phyloP scores from a whole-genome alignment of 208 protist genomes.

The Leptomonas pyrrhocoris region DNA sequence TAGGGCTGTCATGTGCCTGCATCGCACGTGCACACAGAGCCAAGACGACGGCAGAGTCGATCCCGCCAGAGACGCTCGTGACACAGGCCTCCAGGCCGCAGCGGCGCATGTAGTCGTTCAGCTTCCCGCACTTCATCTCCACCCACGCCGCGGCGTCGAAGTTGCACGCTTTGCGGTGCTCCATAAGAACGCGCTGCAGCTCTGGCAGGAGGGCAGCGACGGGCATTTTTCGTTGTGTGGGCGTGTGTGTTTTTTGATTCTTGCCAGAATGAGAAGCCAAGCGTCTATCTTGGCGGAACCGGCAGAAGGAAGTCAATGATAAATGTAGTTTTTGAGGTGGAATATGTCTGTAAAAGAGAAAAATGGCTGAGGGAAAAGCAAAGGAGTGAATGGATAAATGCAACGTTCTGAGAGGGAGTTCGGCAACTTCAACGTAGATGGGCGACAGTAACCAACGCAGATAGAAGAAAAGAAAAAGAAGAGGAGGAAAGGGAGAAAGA shows the following conservation, averaged over 20 bases:
- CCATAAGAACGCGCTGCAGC: constrained; percentile 60
- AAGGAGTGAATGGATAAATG: neutral
- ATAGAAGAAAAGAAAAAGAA: neutral
- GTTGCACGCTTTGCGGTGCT: constrained; percentile 63
- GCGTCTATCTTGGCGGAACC: neutral
- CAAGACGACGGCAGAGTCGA: constrained; percentile 94
- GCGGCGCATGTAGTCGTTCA: constrained; percentile 93
- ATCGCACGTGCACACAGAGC: constrained; percentile 85
- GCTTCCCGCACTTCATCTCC: constrained; percentile 78
- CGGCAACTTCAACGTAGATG: neutral
- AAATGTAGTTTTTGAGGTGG: too few relatives aligned
- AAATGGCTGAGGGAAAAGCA: neutral
- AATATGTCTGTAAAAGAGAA: too few relatives aligned
- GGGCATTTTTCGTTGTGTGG: constrained; percentile 39
- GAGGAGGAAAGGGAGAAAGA: neutral
- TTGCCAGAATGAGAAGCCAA: too few relatives aligned
- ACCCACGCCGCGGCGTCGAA: constrained; percentile 90
- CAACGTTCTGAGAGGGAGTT: neutral
- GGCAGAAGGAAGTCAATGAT: neutral
- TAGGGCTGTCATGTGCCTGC: constrained; percentile 64
- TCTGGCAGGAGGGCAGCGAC: constrained; percentile 64
- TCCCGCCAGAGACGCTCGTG: constrained; percentile 92
- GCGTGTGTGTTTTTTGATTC: too few relatives aligned
- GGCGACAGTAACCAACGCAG: neutral
- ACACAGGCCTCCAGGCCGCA: constrained; percentile 89